A percentile compares a stretch with the other conserved stretches of the same genome.
Conservation (phyloP, 257 asterid species). For the Coffea eugenioides region DNA sequence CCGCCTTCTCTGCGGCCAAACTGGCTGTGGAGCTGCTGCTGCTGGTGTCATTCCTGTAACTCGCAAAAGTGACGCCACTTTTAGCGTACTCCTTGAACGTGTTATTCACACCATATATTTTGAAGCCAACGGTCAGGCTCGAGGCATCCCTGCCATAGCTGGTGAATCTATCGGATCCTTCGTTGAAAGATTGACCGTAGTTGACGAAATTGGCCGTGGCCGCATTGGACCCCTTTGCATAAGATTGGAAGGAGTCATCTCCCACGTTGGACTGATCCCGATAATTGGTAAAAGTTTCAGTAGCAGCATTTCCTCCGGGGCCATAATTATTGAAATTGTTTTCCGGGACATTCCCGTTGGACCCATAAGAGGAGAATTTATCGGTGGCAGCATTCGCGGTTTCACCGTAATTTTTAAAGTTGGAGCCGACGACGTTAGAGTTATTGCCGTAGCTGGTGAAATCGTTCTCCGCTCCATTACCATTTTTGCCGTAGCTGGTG, state of each 20-base stretch:
- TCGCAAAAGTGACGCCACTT: conserved; percentile 36
- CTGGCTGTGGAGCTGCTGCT: neutral
- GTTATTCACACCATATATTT: conserved; percentile 56
- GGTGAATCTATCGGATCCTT: conserved; percentile 71
- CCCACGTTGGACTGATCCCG: conserved; percentile 81
- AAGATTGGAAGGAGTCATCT: conserved; percentile 64
- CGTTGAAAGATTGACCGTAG: conserved; percentile 73
- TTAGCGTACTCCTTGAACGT: conserved; percentile 66
- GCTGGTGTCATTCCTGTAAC: conserved; percentile 42
- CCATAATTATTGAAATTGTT: conserved; percentile 65
- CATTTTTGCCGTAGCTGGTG: conserved; percentile 68
- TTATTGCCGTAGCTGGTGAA: conserved; percentile 60
- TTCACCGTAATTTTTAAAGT: conserved; percentile 65
- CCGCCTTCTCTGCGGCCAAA: neutral
- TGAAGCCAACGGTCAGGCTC: conserved; percentile 36
- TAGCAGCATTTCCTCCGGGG: conserved; percentile 50
- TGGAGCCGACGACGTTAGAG: conserved; percentile 65
- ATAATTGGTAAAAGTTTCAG: conserved; percentile 56
- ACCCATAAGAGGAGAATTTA: conserved; percentile 60
- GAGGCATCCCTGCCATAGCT: conserved; percentile 48
- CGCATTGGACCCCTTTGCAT: conserved; percentile 53
- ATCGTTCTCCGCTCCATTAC: conserved; percentile 52
- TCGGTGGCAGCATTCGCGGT: conserved; percentile 49
- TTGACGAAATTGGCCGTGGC: conserved; percentile 42
- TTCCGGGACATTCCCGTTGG: conserved; percentile 47